phyloP scores from a whole-genome alignment of 345 rosid genomes.

The Eucalyptus cloeziana region DNA sequence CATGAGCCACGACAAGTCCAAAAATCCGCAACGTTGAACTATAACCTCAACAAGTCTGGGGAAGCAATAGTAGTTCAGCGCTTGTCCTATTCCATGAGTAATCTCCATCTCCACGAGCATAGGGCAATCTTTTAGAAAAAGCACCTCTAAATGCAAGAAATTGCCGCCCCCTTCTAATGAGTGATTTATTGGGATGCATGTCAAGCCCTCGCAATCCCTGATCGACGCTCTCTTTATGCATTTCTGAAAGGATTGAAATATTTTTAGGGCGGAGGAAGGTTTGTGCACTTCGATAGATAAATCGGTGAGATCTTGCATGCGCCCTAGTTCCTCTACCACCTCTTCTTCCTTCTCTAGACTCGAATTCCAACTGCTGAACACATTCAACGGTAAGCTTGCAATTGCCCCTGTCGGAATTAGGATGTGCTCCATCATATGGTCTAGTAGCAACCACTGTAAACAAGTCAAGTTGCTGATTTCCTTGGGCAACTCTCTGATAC shows the following conservation, averaged over 20 bases:
- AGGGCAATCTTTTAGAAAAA: fast-evolving
- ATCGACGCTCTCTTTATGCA: fast-evolving
- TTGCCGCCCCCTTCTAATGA: fast-evolving
- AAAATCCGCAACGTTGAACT: fast-evolving
- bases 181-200: fast-evolving
- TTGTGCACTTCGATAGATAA: fast-evolving
- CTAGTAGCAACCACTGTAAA: not conserved
- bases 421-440: fast-evolving
- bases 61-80: not conserved
- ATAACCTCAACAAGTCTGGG: fast-evolving
- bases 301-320: not conserved
- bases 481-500: fast-evolving
- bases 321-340: not conserved
- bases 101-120: not conserved
- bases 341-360: fast-evolving
- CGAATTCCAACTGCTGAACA: fast-evolving
- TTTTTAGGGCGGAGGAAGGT: not conserved
- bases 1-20: not conserved
- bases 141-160: not conserved
- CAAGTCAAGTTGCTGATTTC: not conserved
- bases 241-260: not conserved
- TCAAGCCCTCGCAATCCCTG: fast-evolving
- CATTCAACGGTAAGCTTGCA: not conserved
- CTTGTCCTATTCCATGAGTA: not conserved
- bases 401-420: fast-evolving